Evolutionary conservation across 257 asterid species (phyloP).

Genomic region (Buddleja alternifolia): DNA sequence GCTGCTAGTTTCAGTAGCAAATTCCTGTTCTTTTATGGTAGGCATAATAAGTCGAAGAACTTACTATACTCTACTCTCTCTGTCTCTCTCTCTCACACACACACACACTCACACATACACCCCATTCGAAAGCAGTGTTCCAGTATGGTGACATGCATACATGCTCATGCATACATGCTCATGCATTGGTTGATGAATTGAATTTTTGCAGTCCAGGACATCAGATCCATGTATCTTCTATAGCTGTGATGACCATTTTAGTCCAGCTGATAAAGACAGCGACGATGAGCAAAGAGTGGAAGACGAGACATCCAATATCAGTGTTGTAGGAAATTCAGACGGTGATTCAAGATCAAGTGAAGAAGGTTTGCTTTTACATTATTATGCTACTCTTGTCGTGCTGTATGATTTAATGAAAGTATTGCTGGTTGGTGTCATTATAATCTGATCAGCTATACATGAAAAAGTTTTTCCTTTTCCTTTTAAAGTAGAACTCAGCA

Average conservation of each 20-base stretch:
- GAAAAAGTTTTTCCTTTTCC: neutral
- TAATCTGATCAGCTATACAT: conserved; percentile 10
- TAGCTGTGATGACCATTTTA: conserved; percentile 70
- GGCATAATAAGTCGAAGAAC: conserved; percentile 6
- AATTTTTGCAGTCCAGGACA: conserved; percentile 52
- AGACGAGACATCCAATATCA: conserved; percentile 35
- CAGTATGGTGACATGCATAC: neutral
- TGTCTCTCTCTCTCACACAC: neutral
- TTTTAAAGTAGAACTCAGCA: neutral
- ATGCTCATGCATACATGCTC: conserved; percentile 26
- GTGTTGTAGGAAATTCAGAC: conserved; percentile 31
- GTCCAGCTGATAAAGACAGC: conserved; percentile 44
- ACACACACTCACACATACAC: neutral
- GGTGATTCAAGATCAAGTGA: conserved; percentile 38
- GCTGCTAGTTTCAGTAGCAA: conserved; percentile 1
- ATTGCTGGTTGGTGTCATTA: conserved; percentile 12
- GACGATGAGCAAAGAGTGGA: conserved; percentile 45
- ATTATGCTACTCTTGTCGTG: conserved; percentile 16
- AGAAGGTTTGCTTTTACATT: conserved; percentile 49
- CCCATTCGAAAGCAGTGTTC: neutral
- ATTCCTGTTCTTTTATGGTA: too few species aligned
- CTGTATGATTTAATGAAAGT: conserved; percentile 22
- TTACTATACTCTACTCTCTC: too few species aligned
- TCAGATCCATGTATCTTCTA: conserved; percentile 68
- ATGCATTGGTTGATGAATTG: conserved; percentile 24